phyloP scores from a whole-genome alignment of 2,329 filamentous ascomycete genomes.

The Aurifilum marmelostoma region DNA sequence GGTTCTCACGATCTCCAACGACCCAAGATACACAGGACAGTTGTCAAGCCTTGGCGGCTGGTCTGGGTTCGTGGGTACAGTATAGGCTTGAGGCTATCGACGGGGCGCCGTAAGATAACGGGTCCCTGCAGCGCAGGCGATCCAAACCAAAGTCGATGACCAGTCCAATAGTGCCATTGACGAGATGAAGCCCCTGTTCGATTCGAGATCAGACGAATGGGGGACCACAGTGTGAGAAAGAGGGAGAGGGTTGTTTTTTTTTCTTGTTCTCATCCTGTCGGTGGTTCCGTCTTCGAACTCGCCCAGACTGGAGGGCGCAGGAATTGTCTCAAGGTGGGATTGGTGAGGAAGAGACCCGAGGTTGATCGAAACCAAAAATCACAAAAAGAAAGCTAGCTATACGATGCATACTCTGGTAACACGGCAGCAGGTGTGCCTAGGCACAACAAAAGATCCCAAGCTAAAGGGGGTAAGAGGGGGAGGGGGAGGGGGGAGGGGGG shows the following conservation, averaged over 20 bases:
- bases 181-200: slow-evolving; percentile 10
- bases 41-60: not conserved
- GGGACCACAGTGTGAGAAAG: too few species aligned
- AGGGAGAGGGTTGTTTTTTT: not conserved
- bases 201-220: not conserved
- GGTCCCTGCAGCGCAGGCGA: not conserved
- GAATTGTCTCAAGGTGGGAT: too few species aligned
- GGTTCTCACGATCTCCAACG: not conserved
- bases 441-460: not conserved
- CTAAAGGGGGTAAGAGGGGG: not conserved
- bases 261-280: not conserved
- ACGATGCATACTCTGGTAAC: not conserved
- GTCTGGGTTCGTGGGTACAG: not conserved
- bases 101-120: not conserved
- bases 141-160: not conserved
- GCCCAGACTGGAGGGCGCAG: not conserved
- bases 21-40: not conserved
- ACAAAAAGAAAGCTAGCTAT: too few species aligned
- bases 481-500: too few species aligned
- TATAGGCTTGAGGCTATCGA: not conserved
- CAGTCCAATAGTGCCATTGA: not conserved
- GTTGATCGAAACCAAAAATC: not conserved
- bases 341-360: not conserved
- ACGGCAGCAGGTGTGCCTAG: not conserved
- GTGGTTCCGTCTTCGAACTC: not conserved